These are phyloP conservation scores for Fomitopsis schrenkii DNA, from an alignment of 1,284 basidiomycete species.

Conservation along the genomic window DNA sequence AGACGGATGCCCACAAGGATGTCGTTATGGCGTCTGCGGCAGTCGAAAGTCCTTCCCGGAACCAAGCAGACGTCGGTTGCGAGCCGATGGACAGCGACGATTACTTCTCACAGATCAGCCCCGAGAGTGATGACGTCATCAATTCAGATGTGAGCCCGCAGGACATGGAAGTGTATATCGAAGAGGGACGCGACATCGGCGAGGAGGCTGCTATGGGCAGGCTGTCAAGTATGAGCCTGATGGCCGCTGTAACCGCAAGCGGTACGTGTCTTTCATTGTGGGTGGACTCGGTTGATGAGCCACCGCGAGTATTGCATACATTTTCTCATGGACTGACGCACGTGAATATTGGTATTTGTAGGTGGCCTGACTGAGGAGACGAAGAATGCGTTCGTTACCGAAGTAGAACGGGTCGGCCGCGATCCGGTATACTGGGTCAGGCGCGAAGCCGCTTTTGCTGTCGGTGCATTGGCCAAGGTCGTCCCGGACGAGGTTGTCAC, in stretches of 20 bases:
- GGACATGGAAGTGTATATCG: constrained; percentile 5
- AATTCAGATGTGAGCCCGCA: constrained; percentile 6
- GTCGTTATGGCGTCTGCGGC: neutral
- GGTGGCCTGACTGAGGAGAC: constrained; percentile 62
- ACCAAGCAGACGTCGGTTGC: neutral
- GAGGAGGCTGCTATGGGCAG: constrained; percentile 85
- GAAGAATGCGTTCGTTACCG: constrained; percentile 69
- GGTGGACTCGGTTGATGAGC: constrained; percentile 5
- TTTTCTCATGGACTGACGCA: neutral
- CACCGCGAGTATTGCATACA: constrained; percentile 1
- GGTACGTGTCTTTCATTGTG: constrained; percentile 40
- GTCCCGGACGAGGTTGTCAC: constrained; percentile 70
- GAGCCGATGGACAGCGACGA: constrained; percentile 6
- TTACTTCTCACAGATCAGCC: neutral
- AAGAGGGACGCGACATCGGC: constrained; percentile 27
- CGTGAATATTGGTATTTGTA: constrained; percentile 22
- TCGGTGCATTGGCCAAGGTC: constrained; percentile 86
- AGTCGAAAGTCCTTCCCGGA: neutral
- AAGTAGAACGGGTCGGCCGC: constrained; percentile 75
- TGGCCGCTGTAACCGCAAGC: constrained; percentile 79
- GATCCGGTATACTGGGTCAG: constrained; percentile 85
- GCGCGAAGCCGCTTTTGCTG: constrained; percentile 85
- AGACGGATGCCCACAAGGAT: constrained; percentile 2
- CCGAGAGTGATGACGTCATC: constrained; percentile 1
- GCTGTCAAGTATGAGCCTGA: constrained; percentile 89